A percentile compares a stretch with the other conserved stretches of the same genome.
Conservation (phyloP, 106 monocot genomes). For the Dendrobium huoshanense region DNA sequence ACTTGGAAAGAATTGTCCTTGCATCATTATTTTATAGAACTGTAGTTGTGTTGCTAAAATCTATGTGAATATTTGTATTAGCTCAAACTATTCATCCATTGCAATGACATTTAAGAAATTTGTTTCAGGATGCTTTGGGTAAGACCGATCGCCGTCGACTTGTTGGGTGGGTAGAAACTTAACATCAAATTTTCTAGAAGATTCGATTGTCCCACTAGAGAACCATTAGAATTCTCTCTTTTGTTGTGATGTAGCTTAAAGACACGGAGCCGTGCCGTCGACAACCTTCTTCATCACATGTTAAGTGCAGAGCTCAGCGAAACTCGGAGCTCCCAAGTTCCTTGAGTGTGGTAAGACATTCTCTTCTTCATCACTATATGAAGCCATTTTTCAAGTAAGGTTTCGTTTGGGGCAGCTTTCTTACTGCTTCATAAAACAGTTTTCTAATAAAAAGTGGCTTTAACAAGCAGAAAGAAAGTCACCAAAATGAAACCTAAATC, state of each 20-base stretch:
- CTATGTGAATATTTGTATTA: neutral
- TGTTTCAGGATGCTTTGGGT: conserved; percentile 10
- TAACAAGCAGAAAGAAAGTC: too few relatives aligned
- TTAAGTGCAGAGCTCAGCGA: conserved; percentile 66
- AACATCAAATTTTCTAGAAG: neutral
- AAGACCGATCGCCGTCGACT: conserved; percentile 16
- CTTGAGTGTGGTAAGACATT: neutral
- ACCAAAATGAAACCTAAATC: too few relatives aligned
- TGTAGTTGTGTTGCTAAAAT: neutral
- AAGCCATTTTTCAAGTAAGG: neutral
- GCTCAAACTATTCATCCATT: neutral
- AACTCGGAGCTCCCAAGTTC: conserved; percentile 14
- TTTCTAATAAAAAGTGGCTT: too few relatives aligned
- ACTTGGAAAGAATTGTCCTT: neutral
- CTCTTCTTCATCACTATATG: neutral
- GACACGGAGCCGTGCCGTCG: conserved; percentile 62
- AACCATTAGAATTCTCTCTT: neutral
- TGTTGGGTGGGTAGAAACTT: conserved; percentile 24
- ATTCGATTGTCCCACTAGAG: neutral
- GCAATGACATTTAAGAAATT: neutral
- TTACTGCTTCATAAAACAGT: too few relatives aligned
- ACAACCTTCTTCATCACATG: conserved; percentile 83
- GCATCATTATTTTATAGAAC: neutral
- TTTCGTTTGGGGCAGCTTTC: too few relatives aligned
- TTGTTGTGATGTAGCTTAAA: conserved; percentile 42